Percentiles rank a stretch among this genome's conserved stretches.
Conservation (phyloP, 2,329 filamentous ascomycete genomes). For the Grosmannia huntii region DNA sequence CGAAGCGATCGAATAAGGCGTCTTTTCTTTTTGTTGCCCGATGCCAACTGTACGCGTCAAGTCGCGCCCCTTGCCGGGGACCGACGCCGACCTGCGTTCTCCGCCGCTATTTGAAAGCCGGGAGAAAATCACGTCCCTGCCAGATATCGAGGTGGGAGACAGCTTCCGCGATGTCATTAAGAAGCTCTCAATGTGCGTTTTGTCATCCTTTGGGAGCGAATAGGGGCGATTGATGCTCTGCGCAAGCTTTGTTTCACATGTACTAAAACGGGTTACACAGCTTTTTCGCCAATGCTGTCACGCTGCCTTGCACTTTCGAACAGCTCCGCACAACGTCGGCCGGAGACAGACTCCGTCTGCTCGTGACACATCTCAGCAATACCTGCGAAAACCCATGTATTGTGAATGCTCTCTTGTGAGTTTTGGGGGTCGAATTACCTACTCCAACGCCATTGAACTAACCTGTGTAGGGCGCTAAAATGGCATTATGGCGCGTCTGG, state of each 20-base stretch:
- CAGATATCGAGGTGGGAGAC: constrained; percentile 45
- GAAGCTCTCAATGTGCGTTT: constrained; percentile 46
- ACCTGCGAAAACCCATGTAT: constrained; percentile 56
- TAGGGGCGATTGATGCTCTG: constrained; percentile 5
- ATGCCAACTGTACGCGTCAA: constrained; percentile 24
- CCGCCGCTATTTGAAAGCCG: constrained; percentile 21
- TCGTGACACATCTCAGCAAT: constrained; percentile 52
- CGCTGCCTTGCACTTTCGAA: constrained; percentile 57
- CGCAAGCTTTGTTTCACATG: neutral
- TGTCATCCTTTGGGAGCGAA: neutral
- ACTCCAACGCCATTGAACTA: neutral
- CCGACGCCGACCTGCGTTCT: constrained; percentile 17
- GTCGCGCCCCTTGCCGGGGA: constrained; percentile 16
- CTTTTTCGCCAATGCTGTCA: constrained; percentile 49
- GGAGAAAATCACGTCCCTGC: constrained; percentile 26
- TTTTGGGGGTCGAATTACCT: constrained; percentile 11
- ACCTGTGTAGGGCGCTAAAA: constrained; percentile 47
- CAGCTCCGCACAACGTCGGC: constrained; percentile 56
- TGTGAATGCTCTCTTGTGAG: constrained; percentile 61
- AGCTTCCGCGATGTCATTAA: constrained; percentile 51
- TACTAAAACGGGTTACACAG: constrained; percentile 22
- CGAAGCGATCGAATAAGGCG: neutral
- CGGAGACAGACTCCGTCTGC: constrained; percentile 39
- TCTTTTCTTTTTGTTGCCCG: neutral
- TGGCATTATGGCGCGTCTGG: constrained; percentile 57